Percentiles rank a stretch among this genome's conserved stretches.
These are phyloP conservation scores for Nakazawaea laoshanensis DNA, from an alignment of 805 yeast genomes.

Conservation along the genomic window DNA sequence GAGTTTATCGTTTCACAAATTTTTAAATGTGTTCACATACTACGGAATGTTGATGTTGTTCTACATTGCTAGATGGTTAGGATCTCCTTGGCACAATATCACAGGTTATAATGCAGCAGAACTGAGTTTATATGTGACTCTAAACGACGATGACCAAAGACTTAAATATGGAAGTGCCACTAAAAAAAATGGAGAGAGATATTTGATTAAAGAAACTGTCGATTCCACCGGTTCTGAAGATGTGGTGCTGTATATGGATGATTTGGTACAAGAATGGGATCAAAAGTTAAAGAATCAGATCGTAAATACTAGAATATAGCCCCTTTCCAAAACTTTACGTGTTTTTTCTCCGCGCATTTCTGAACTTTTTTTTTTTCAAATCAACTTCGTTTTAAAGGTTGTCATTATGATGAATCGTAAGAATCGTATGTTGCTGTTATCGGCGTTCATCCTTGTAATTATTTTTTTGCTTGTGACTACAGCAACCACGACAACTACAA, in stretches of 20 bases:
- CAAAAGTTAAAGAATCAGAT: slow-evolving; percentile 67
- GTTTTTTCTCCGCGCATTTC: too few relatives aligned
- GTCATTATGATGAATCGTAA: slow-evolving; percentile 22
- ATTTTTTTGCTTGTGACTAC: slow-evolving; percentile 25
- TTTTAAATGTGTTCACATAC: slow-evolving; percentile 69
- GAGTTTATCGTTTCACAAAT: slow-evolving; percentile 70
- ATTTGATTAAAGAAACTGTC: slow-evolving; percentile 44
- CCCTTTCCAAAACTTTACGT: too few relatives aligned
- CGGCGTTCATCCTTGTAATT: slow-evolving; percentile 29
- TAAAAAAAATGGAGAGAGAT: slow-evolving; percentile 55
- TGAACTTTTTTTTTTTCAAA: too few relatives aligned
- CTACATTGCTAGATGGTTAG: slow-evolving; percentile 71
- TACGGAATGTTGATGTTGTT: slow-evolving; percentile 82
- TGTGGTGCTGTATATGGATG: slow-evolving; percentile 55
- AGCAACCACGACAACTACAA: slow-evolving; percentile 9
- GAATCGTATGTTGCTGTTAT: slow-evolving; percentile 30
- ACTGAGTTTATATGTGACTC: slow-evolving; percentile 68
- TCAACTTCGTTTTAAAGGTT: too few relatives aligned
- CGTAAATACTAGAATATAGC: slow-evolving; percentile 38
- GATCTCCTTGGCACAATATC: slow-evolving; percentile 86
- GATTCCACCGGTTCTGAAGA: slow-evolving; percentile 60
- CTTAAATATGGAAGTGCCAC: slow-evolving; percentile 71
- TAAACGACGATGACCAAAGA: slow-evolving; percentile 40
- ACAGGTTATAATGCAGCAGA: slow-evolving; percentile 86
- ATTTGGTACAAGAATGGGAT: slow-evolving; percentile 62